A percentile compares a stretch with the other conserved stretches of the same genome.
Evolutionary conservation across 2,329 filamentous ascomycete species (phyloP).

Genomic region (Zelopaecilomyces penicillatus): DNA sequence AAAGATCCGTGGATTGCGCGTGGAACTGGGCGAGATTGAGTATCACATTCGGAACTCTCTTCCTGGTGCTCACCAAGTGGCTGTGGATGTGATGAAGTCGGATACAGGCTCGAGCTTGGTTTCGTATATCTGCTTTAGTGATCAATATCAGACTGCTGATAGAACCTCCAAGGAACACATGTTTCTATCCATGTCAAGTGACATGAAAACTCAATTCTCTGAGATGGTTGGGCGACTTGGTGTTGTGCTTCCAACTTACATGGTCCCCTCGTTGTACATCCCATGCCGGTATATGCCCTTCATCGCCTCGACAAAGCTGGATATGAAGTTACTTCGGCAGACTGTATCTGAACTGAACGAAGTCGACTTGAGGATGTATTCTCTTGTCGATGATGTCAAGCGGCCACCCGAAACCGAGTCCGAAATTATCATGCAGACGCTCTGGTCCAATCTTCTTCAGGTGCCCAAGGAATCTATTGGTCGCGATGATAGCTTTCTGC

Average conservation of each 20-base stretch:
- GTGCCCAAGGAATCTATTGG: conserved; percentile 8
- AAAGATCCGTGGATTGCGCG: conserved; percentile 14
- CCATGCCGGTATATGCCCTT: conserved; percentile 7
- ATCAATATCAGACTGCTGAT: conserved; percentile 1
- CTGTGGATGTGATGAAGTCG: conserved; percentile 6
- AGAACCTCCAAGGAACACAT: background rate
- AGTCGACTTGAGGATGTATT: conserved; percentile 11
- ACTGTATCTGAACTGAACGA: conserved; percentile 1
- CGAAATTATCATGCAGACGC: conserved; percentile 21
- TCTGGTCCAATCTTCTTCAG: conserved; percentile 17
- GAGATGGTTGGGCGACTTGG: conserved; percentile 6
- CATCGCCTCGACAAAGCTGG: conserved; percentile 8
- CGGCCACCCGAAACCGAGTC: conserved; percentile 11
- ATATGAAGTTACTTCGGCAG: conserved; percentile 7
- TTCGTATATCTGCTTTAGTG: conserved; percentile 6
- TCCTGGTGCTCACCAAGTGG: conserved; percentile 3
- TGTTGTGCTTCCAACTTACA: conserved; percentile 5
- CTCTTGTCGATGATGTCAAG: conserved; percentile 16
- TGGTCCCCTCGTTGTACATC: conserved; percentile 7
- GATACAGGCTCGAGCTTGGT: conserved; percentile 4
- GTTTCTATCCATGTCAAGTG: conserved; percentile 2
- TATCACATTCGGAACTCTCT: conserved; percentile 6
- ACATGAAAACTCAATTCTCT: conserved; percentile 2
- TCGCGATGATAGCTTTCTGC: conserved; percentile 12
- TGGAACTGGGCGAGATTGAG: conserved; percentile 14